phyloP scores from a whole-genome alignment of 2,329 filamentous ascomycete genomes.

The Teratosphaeria gauchensis region DNA sequence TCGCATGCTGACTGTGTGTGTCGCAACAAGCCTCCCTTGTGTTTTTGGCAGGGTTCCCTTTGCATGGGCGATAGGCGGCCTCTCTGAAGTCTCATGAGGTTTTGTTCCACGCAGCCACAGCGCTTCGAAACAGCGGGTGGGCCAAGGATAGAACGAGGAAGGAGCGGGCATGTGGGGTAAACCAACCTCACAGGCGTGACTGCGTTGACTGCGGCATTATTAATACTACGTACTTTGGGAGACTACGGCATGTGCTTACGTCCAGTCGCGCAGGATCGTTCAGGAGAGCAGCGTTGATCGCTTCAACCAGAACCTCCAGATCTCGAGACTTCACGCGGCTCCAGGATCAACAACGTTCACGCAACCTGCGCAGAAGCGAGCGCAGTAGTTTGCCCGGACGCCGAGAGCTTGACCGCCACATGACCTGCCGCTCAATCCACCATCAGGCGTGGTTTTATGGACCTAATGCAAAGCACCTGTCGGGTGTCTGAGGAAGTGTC shows the following conservation, averaged over 20 bases:
- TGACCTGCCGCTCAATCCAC: background rate
- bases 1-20: no score
- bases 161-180: background rate
- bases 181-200: background rate
- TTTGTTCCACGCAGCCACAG: background rate
- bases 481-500: background rate
- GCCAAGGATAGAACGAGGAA: background rate
- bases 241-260: background rate
- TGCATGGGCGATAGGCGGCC: background rate
- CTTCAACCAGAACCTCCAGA: background rate
- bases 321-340: background rate
- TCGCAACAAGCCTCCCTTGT: no score
- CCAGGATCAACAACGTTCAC: background rate
- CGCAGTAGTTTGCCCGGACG: background rate
- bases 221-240: background rate
- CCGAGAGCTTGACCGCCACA: background rate
- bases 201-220: background rate
- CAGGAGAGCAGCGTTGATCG: background rate
- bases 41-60: no score
- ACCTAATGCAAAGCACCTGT: background rate
- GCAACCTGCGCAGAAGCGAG: background rate
- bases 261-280: background rate
- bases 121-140: background rate
- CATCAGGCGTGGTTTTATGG: background rate
- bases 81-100: background rate